These are phyloP conservation scores for Fraxinus latifolia DNA, from an alignment of 305 asterid genomes.

Conservation along the genomic window DNA sequence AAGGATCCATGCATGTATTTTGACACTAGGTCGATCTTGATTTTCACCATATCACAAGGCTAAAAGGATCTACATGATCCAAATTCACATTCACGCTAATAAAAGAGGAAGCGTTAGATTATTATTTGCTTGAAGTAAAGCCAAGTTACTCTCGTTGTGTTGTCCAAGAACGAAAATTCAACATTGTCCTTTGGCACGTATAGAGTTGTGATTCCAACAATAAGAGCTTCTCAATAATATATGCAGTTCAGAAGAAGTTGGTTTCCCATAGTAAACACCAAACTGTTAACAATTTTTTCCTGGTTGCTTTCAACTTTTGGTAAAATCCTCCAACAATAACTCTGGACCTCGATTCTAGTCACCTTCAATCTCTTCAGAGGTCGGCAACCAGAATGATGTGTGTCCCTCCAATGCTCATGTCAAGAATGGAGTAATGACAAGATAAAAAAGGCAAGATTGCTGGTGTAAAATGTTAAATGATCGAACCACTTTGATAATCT, in stretches of 20 bases:
- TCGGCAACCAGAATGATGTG: background rate
- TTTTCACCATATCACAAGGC: constrained; percentile 1
- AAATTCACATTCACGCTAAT: background rate
- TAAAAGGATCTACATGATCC: background rate
- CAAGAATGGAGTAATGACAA: background rate
- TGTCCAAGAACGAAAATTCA: background rate
- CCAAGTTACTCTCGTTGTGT: background rate
- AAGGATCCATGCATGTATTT: background rate
- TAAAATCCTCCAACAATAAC: background rate
- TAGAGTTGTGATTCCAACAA: background rate
- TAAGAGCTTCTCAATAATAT: background rate
- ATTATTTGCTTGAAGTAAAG: background rate
- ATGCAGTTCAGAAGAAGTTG: background rate
- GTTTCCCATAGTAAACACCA: background rate
- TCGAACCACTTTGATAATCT: background rate
- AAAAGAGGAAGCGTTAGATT: background rate
- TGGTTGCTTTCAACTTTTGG: background rate
- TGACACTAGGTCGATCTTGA: background rate
- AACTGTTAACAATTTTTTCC: background rate
- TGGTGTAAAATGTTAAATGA: background rate
- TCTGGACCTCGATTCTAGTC: background rate
- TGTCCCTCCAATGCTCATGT: background rate
- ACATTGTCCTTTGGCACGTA: background rate
- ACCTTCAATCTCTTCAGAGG: background rate
- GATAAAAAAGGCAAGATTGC: background rate